Evolutionary conservation across 2,329 filamentous ascomycete genomes (phyloP), one percentile per base, ranked within the genome.

Genomic region (Ophiostoma quercus): DNA sequence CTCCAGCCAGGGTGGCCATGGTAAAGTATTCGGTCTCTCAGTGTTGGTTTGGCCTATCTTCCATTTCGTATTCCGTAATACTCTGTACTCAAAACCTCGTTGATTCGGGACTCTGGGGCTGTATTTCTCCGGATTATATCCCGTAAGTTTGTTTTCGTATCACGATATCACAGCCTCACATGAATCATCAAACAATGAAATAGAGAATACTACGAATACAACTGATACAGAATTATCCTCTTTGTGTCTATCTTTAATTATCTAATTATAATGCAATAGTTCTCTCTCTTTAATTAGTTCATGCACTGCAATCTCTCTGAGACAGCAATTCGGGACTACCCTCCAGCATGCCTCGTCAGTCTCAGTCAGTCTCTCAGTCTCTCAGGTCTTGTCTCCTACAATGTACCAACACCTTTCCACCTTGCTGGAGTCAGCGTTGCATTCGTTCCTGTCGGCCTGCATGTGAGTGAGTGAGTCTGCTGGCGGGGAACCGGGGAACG

Each of bases 1-100:
- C 63, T 41, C 63, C 63, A 65, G 63, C 63, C 63, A 66, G 63
- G 63, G 22, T 66, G n/a, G 32, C 60, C 25, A 29, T 63, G 29
- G 22, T 25, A 66, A 34, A 37, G 65, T 25, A 29, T 29, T 29
- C 25, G 25, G 16, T 29, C 5, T n/a, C 14, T 67, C 39, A 41
- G 39, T 41, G 39, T 32, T 51, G 14, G 4, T 54, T 34, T 54
- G 25, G 2, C 34, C 29, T 11, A 41, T 41, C 34, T 34, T 34
- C 8, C 5, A 6, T 8, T 34, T 34, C 5, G 14, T n/a, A 51
- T 16, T 51, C 43, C 12, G 43, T 51, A 34, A 34, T 34, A 51
- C 43, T 51, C 43, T n/a, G 43, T 1, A 51, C 39, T 41, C 34
- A 37, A 9, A 37, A 2, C 3, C 25, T 29, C 25, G 34, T 34